These are phyloP conservation scores for Cinchona pubescens DNA, from an alignment of 257 asterid species.

Conservation along the genomic window DNA sequence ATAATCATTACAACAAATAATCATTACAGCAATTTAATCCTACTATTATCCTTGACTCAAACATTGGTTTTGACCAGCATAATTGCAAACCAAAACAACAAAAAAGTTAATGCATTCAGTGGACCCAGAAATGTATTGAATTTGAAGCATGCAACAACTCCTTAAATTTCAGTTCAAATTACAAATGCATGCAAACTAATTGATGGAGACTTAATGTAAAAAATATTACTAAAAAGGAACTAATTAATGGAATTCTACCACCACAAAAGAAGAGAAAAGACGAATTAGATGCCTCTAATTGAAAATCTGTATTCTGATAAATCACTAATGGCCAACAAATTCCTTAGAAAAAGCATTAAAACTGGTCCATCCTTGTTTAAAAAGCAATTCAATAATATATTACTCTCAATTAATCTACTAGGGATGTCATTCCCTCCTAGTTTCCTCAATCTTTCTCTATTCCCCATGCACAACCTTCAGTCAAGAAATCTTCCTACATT, in stretches of 20 bases:
- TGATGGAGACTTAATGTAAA: conserved; percentile 1
- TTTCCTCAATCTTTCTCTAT: conserved; percentile 46
- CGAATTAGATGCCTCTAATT: conserved; percentile 24
- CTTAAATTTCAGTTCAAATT: conserved; percentile 17
- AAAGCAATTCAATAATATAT: conserved; percentile 47
- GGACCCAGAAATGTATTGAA: conserved; percentile 17
- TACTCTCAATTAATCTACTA: conserved; percentile 31
- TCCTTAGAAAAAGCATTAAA: conserved; percentile 28
- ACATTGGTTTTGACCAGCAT: conserved; percentile 19
- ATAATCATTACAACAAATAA: background rate
- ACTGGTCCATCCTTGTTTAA: conserved; percentile 45
- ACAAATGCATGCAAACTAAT: background rate
- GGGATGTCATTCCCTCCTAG: conserved; percentile 24
- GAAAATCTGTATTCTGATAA: conserved; percentile 9
- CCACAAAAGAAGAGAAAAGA: conserved; percentile 15
- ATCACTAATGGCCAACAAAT: conserved; percentile 49
- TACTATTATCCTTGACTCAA: background rate
- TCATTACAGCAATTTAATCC: background rate
- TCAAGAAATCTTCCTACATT: conserved; percentile 16
- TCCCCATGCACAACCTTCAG: conserved; percentile 74
- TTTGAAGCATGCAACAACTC: conserved; percentile 18
- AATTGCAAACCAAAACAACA: conserved; percentile 21
- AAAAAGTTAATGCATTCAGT: conserved; percentile 12
- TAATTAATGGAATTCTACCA: background rate
- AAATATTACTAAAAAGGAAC: background rate